phyloP scores from a whole-genome alignment of 257 asterid genomes.

The Nicotiana knightiana region DNA sequence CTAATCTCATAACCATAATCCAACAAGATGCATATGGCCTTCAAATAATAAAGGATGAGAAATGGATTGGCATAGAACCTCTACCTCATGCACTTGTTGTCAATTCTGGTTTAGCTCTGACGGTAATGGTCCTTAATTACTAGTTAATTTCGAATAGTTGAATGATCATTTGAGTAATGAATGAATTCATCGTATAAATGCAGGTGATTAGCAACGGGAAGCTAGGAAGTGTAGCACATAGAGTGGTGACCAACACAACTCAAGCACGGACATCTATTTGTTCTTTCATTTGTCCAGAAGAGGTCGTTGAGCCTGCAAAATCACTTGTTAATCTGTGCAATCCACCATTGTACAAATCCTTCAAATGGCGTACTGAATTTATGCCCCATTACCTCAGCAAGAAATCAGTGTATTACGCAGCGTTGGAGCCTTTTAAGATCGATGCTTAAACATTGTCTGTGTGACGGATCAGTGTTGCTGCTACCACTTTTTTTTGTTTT shows the following conservation, averaged over 20 bases:
- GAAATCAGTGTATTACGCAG: no score
- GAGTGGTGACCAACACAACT: constrained; percentile 15
- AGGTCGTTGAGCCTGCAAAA: constrained; percentile 1
- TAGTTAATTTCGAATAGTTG: no score
- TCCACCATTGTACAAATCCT: background rate
- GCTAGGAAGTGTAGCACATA: constrained; percentile 3
- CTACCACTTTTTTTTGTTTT: no score
- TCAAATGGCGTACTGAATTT: background rate
- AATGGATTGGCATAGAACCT: constrained; percentile 16
- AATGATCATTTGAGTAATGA: no score
- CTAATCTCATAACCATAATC: constrained; percentile 9
- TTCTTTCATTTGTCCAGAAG: background rate
- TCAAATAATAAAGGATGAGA: constrained; percentile 11
- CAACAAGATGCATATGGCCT: constrained; percentile 14
- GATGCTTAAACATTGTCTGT: no score
- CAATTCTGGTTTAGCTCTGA: background rate
- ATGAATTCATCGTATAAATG: background rate
- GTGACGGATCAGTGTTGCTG: no score
- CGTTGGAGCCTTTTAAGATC: no score
- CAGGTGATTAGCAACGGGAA: background rate
- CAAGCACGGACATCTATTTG: background rate
- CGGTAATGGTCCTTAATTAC: background rate
- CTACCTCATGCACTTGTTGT: constrained; percentile 1
- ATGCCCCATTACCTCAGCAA: background rate
- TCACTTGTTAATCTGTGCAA: background rate